These are phyloP conservation scores for Vicia faba DNA, from an alignment of 306 rosid genomes.

Conservation along the genomic window DNA sequence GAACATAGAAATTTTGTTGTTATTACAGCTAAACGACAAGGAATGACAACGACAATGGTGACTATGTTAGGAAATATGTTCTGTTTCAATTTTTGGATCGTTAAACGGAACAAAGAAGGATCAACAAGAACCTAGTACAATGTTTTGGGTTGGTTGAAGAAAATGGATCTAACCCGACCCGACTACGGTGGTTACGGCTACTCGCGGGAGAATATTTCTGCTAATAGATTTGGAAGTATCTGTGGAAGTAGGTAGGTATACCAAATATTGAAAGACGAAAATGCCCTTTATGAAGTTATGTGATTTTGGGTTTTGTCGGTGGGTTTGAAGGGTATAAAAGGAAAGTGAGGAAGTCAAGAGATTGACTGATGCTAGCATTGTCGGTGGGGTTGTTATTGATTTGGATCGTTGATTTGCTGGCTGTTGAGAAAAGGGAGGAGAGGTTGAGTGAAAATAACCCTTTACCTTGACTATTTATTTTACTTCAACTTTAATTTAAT, in stretches of 20 bases:
- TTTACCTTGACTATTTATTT: conserved; percentile 38
- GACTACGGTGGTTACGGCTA: conserved; percentile 22
- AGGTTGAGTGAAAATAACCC: conserved; percentile 46
- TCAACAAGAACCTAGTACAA: conserved; percentile 28
- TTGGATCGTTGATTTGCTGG: conserved; percentile 32
- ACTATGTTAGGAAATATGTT: conserved; percentile 35
- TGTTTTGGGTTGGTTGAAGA: background rate
- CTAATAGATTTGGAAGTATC: background rate
- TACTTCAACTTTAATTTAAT: conserved; percentile 33
- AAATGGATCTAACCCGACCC: conserved; percentile 31
- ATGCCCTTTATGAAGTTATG: conserved; percentile 1
- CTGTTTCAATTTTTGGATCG: conserved; percentile 13
- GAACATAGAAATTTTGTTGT: background rate
- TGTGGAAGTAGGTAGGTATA: background rate
- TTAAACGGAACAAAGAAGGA: background rate
- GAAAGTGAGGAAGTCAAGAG: conserved; percentile 29
- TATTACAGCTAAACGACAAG: background rate
- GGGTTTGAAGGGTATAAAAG: conserved; percentile 32
- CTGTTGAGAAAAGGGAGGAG: conserved; percentile 22
- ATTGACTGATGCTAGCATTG: conserved; percentile 28
- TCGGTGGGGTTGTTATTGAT: conserved; percentile 41
- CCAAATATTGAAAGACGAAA: conserved; percentile 23
- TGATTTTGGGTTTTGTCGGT: conserved; percentile 17
- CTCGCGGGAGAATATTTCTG: conserved; percentile 35
- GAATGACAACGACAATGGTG: conserved; percentile 29